These are phyloP conservation scores for Salvia rosmarinus DNA, from an alignment of 257 asterid species.

Conservation along the genomic window DNA sequence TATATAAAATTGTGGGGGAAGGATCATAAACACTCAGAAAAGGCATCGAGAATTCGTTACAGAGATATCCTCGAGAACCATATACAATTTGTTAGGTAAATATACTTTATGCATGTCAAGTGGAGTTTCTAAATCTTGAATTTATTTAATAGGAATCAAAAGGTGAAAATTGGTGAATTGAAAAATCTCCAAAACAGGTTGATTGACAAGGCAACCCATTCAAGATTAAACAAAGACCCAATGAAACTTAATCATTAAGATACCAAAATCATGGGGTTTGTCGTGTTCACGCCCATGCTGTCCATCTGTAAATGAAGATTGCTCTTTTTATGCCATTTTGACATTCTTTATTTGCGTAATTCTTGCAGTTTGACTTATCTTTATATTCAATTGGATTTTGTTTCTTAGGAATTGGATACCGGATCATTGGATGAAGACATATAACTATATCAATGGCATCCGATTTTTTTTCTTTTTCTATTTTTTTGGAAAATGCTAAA, in stretches of 20 bases:
- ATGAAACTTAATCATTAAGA: slow-evolving; percentile 19
- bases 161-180: background rate
- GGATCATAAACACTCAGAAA: too few relatives aligned
- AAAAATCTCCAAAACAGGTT: background rate
- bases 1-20: too few relatives aligned
- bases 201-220: slow-evolving; percentile 3
- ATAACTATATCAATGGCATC: background rate
- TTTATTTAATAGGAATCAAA: too few relatives aligned
- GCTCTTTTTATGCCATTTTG: background rate
- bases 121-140: too few relatives aligned
- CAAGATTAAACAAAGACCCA: slow-evolving; percentile 19
- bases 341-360: slow-evolving; percentile 20
- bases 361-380: background rate
- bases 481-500: too few relatives aligned
- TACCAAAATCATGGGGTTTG: background rate
- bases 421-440: background rate
- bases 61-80: too few relatives aligned
- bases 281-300: background rate
- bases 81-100: too few relatives aligned
- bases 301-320: background rate
- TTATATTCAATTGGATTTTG: background rate
- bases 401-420: background rate
- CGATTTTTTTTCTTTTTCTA: too few relatives aligned
- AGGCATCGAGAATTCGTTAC: too few relatives aligned
- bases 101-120: too few relatives aligned